Evolutionary conservation across 768 basidiomycete species (phyloP).

Genomic region (Panellus pusillus): DNA sequence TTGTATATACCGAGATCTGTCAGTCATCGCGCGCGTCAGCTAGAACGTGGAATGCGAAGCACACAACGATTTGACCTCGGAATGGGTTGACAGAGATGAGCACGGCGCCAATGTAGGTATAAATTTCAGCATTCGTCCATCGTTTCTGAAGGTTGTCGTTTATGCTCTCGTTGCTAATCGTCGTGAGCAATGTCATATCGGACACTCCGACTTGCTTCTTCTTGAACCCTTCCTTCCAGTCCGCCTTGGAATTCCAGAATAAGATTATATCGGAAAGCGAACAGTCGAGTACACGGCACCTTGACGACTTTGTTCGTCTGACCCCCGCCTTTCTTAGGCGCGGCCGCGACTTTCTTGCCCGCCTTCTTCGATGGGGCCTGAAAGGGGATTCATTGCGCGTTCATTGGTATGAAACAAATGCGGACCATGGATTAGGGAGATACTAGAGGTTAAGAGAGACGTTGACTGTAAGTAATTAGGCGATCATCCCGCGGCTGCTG

Average conservation of each 20-base stretch:
- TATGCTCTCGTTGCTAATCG: constrained; percentile 96
- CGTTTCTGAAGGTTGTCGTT: constrained; percentile 98
- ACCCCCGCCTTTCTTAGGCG: constrained; percentile 62
- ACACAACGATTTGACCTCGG: constrained; percentile 54
- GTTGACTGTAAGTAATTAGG: neutral
- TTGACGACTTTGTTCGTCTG: constrained; percentile 69
- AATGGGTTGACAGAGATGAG: constrained; percentile 99
- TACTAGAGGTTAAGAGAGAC: neutral
- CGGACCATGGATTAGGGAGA: constrained; percentile 19
- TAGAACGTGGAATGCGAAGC: neutral
- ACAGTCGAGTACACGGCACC: constrained; percentile 40
- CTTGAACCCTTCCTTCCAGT: constrained; percentile 99
- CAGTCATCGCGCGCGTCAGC: constrained; percentile 10
- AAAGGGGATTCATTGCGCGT: constrained; percentile 7
- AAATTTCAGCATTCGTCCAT: constrained; percentile 94
- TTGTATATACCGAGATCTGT: constrained; percentile 96
- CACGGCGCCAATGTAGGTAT: constrained; percentile 98
- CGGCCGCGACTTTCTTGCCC: constrained; percentile 72
- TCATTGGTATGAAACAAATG: neutral
- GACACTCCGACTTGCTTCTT: constrained; percentile 98
- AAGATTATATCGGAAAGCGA: constrained; percentile 3
- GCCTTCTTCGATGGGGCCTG: constrained; percentile 91
- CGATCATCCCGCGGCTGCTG: neutral
- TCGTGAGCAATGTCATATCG: constrained; percentile 97
- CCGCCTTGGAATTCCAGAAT: constrained; percentile 60